phyloP scores from a whole-genome alignment of 495 filamentous ascomycete species.

The Aspergillus baeticus region DNA sequence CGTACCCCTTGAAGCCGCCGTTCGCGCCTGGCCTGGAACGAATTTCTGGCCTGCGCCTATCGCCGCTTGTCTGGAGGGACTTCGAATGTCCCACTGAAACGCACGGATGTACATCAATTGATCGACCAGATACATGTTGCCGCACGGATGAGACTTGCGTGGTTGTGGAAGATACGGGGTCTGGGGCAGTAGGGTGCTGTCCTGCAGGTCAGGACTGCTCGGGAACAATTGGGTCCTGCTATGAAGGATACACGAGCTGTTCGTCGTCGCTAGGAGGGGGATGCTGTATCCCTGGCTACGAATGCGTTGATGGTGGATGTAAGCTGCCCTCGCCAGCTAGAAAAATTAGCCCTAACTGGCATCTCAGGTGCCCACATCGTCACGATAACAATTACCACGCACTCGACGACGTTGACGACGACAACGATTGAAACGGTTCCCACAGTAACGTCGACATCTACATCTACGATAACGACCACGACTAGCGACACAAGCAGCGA shows the following conservation, averaged over 20 bases:
- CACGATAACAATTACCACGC: constrained; percentile 47
- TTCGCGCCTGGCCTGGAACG: constrained; percentile 30
- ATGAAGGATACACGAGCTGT: constrained; percentile 65
- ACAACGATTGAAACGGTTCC: constrained; percentile 39
- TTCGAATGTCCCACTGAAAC: constrained; percentile 79
- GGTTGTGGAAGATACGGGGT: constrained; percentile 67
- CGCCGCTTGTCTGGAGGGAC: constrained; percentile 38
- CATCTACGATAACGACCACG: constrained; percentile 23
- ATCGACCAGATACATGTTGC: constrained; percentile 78
- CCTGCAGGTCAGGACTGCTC: constrained; percentile 67
- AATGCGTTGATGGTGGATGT: constrained; percentile 82
- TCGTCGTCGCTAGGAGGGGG: constrained; percentile 70
- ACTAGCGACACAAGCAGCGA: constrained; percentile 8
- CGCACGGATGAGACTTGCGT: constrained; percentile 63
- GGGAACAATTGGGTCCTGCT: constrained; percentile 62
- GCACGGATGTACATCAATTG: constrained; percentile 62
- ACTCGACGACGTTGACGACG: constrained; percentile 40
- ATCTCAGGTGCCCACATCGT: constrained; percentile 41
- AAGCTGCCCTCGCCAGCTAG: constrained; percentile 31
- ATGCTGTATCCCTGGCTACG: constrained; percentile 81
- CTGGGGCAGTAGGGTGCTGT: constrained; percentile 85
- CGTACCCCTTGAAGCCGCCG: constrained; percentile 37
- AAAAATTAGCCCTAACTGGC: constrained; percentile 6
- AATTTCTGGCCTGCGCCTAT: constrained; percentile 15
- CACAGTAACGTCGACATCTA: constrained; percentile 28